These are phyloP conservation scores for Colletotrichum sp. DNA, from an alignment of 2,329 filamentous ascomycete genomes.

Conservation along the genomic window DNA sequence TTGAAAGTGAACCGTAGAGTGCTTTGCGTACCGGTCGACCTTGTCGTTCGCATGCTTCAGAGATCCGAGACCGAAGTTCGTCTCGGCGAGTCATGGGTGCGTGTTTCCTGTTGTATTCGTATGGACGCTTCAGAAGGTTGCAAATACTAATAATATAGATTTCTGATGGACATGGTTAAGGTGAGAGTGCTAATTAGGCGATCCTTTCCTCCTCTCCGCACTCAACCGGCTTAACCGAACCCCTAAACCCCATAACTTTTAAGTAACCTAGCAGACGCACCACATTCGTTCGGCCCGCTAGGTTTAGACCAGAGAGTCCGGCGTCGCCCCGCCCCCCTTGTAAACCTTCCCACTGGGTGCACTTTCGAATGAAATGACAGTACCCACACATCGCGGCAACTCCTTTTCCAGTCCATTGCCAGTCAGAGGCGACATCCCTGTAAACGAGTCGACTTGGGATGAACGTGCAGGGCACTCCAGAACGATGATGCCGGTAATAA, in stretches of 20 bases:
- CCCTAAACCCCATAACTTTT: background rate
- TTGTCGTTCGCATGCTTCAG: background rate
- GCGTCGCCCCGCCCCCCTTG: background rate
- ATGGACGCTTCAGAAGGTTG: background rate
- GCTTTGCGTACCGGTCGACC: background rate
- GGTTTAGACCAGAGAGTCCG: background rate
- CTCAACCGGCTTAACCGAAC: background rate
- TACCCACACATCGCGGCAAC: background rate
- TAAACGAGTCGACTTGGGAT: background rate
- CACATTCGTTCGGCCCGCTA: background rate
- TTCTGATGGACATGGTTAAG: background rate
- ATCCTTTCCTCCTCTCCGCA: background rate
- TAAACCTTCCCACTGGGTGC: background rate
- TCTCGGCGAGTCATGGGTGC: background rate
- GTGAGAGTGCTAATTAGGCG: background rate
- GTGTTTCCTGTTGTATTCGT: background rate
- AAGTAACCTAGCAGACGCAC: background rate
- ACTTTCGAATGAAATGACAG: background rate
- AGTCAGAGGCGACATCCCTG: background rate
- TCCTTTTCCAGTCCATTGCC: background rate
- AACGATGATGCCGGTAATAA: slow-evolving; percentile 8
- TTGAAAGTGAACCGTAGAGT: background rate
- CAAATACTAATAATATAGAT: background rate
- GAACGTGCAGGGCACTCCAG: slow-evolving; percentile 1
- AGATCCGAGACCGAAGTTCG: background rate